phyloP scores from a whole-genome alignment of 1,284 basidiomycete genomes.

The Ustilago cynodontis region DNA sequence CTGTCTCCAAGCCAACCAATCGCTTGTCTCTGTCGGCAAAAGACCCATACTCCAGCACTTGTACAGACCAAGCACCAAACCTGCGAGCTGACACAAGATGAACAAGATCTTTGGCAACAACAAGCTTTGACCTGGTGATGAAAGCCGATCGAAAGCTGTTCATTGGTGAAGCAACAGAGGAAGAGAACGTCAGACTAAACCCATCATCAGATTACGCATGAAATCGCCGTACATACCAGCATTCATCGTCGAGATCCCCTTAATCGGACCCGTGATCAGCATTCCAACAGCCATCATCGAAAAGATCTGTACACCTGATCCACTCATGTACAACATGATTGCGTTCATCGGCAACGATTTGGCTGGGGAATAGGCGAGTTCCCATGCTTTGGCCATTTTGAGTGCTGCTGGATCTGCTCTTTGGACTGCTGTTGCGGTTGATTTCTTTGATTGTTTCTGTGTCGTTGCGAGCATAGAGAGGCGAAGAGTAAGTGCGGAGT shows the following conservation, averaged over 20 bases:
- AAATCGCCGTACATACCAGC: background rate
- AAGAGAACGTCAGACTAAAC: no score
- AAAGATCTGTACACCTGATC: conserved; percentile 67
- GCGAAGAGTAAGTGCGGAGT: background rate
- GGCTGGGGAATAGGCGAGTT: conserved; percentile 62
- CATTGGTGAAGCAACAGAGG: no score
- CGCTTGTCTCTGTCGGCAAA: conserved; percentile 67
- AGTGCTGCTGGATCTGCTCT: conserved; percentile 57
- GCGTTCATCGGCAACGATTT: conserved; percentile 68
- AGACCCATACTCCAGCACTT: conserved; percentile 70
- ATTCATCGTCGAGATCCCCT: conserved; percentile 55
- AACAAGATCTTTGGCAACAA: conserved; percentile 60
- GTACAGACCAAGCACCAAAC: conserved; percentile 62
- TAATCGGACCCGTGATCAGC: conserved; percentile 64
- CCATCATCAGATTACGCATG: no score
- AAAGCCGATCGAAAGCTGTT: conserved; percentile 60
- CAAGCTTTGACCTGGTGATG: conserved; percentile 56
- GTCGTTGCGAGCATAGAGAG: no score
- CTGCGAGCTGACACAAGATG: conserved; percentile 59
- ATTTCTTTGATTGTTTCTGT: conserved; percentile 44
- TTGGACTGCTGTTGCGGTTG: conserved; percentile 19
- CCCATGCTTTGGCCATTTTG: conserved; percentile 66
- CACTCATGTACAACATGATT: conserved; percentile 69
- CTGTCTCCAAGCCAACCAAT: conserved; percentile 68
- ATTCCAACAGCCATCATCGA: conserved; percentile 69